Evolutionary conservation across 345 rosid genomes (phyloP).

Genomic region (Salix koriyanagi): DNA sequence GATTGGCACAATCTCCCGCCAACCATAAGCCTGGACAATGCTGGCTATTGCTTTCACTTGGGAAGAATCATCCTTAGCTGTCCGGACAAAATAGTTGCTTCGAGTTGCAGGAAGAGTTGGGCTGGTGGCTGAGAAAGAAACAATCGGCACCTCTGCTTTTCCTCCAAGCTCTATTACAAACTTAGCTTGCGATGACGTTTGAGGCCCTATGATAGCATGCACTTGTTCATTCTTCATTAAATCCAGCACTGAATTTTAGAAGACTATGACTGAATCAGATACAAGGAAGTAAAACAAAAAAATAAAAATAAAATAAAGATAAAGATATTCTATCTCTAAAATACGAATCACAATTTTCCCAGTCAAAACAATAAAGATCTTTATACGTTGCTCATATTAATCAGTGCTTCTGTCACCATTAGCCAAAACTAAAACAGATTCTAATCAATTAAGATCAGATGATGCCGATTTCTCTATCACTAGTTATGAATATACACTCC

Average conservation of each 20-base stretch:
- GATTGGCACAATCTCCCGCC: slow-evolving; percentile 4
- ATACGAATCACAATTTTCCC: too few species aligned
- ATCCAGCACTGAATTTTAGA: neutral
- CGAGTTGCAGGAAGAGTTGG: slow-evolving; percentile 16
- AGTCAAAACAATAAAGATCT: too few species aligned
- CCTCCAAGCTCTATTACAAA: slow-evolving; percentile 27
- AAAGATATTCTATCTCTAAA: too few species aligned
- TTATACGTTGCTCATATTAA: too few species aligned
- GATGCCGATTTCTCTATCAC: too few species aligned
- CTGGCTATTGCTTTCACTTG: slow-evolving; percentile 29
- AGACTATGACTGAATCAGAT: too few species aligned
- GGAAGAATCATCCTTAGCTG: slow-evolving; percentile 22
- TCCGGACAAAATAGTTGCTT: slow-evolving; percentile 25
- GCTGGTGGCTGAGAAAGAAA: slow-evolving; percentile 31
- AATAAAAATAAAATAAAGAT: too few species aligned
- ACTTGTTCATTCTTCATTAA: slow-evolving; percentile 21
- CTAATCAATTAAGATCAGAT: too few species aligned
- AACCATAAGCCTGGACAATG: neutral
- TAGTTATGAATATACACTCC: too few species aligned
- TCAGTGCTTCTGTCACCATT: too few species aligned
- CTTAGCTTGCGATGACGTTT: slow-evolving; percentile 24
- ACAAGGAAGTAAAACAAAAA: too few species aligned
- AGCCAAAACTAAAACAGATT: too few species aligned
- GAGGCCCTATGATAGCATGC: slow-evolving; percentile 41
- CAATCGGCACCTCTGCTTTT: slow-evolving; percentile 35